Conservation (phyloP, 2,329 filamentous ascomycete genomes). For the Clarireedia paspali region DNA sequence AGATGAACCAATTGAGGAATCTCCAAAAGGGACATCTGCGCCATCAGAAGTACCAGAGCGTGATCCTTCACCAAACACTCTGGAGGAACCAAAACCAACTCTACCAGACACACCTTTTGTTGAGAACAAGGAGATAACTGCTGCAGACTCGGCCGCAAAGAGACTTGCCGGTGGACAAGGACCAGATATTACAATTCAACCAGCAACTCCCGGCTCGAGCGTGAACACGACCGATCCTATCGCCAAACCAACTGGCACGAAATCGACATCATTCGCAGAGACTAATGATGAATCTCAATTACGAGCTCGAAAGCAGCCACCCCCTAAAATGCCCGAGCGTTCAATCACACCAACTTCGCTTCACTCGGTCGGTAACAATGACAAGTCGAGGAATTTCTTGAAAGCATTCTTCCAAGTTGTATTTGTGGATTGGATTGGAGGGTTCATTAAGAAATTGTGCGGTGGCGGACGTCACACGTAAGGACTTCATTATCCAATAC, state of each 20-base stretch:
- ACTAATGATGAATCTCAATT: constrained; percentile 14
- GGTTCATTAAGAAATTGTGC: constrained; percentile 24
- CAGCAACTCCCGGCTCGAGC: constrained; percentile 18
- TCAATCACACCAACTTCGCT: constrained; percentile 25
- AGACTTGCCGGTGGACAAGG: constrained; percentile 4
- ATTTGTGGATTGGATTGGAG: constrained; percentile 32
- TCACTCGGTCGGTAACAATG: constrained; percentile 19
- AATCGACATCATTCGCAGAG: constrained; percentile 19
- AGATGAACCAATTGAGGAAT: too few relatives aligned
- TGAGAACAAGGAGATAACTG: background rate
- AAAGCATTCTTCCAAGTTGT: constrained; percentile 29
- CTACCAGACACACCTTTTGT: constrained; percentile 13
- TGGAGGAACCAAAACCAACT: background rate
- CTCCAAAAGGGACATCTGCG: too few relatives aligned
- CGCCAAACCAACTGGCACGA: constrained; percentile 13
- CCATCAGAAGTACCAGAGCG: too few relatives aligned
- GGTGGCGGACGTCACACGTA: constrained; percentile 25
- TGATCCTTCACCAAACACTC: too few relatives aligned
- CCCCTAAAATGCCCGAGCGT: constrained; percentile 16
- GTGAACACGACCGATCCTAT: constrained; percentile 1
- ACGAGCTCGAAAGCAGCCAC: constrained; percentile 18
- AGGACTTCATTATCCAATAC: constrained; percentile 13
- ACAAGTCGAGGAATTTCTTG: constrained; percentile 23
- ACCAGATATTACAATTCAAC: constrained; percentile 18
- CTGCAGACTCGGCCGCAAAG: background rate